Evolutionary conservation across 1,139 yeast genomes (phyloP).

Genomic region (Hyphopichia khmerensis): DNA sequence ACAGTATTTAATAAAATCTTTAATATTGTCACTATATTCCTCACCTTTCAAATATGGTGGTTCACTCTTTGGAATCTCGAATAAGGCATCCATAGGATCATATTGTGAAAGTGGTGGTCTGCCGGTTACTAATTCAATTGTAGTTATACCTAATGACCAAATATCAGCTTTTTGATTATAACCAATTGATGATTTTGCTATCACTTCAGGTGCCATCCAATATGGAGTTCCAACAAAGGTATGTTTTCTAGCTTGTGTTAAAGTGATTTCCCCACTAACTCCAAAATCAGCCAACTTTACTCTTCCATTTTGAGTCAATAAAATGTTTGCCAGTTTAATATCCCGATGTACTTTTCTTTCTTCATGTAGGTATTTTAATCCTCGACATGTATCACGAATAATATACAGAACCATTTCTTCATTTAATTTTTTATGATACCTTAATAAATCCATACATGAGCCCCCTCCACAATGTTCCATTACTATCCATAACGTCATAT

Average conservation of each 20-base stretch:
- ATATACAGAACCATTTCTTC: conserved; percentile 63
- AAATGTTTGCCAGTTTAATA: conserved; percentile 78
- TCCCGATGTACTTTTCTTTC: conserved; percentile 81
- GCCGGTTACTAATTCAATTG: conserved; percentile 72
- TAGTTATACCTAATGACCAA: conserved; percentile 86
- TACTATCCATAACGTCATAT: conserved; percentile 75
- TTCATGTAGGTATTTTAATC: conserved; percentile 69
- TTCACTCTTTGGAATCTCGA: conserved; percentile 65
- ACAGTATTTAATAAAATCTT: conserved; percentile 61
- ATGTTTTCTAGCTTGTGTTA: conserved; percentile 55
- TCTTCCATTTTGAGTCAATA: conserved; percentile 59
- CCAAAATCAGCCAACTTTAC: conserved; percentile 86
- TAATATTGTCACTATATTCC: conserved; percentile 47
- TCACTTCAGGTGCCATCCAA: conserved; percentile 95
- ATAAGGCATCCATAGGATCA: conserved; percentile 74
- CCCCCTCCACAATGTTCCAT: conserved; percentile 96
- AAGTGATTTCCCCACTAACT: conserved; percentile 76
- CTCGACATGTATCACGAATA: conserved; percentile 57
- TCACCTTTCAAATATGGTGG: conserved; percentile 60
- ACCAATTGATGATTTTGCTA: conserved; percentile 48
- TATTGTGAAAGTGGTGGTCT: conserved; percentile 67
- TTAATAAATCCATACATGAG: conserved; percentile 74
- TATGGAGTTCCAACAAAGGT: conserved; percentile 90
- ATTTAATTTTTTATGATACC: conserved; percentile 47
- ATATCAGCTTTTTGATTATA: conserved; percentile 82